Evolutionary conservation across 1,284 basidiomycete species (phyloP), one percentile per base, ranked within the genome.

Genomic region (Wolfiporia cocos): DNA sequence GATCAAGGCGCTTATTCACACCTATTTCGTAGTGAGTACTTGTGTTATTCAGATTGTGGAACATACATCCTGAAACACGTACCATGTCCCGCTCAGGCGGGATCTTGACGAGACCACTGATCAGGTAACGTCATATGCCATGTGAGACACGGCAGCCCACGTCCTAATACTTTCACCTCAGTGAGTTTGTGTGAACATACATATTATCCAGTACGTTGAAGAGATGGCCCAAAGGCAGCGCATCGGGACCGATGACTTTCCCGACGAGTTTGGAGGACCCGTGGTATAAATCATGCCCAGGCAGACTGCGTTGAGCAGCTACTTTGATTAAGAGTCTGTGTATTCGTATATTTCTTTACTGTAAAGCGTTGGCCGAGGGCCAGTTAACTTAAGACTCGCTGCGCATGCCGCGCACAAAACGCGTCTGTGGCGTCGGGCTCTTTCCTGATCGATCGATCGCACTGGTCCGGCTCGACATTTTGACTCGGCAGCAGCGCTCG

Each of bases 211-310:
- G 28, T 9, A 29, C n/a, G n/a, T n/a, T n/a, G 28, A 29, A n/a
- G 17, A 7, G 7, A 34, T 7, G 11, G 32, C 32, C 9, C 28
- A 17, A 12, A 38, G 36, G 24, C 22, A 29, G 15, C 14, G 5
- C 5, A n/a, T 26, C 6, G 22, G 41, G 20, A 34, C 14, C n/a
- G 33, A 42, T 29, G 34, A 42, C 17, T 21, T 42, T 19, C 41
- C 41, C 31, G 41, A 37, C 22, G 41, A 42, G 29, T 42, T 42
- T 29, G 41, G 41, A 18, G 41, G 41, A 31, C 41, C 41, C 29
- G 41, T 42, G 24, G 19, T 35, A 3, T 41, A 21, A 22, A 3
- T 11, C 21, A n/a, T n/a, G 5, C 19, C 10, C 5, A 38, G 37
- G 20, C n/a, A n/a, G n/a, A n/a, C n/a, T n/a, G n/a, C n/a, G n/a